phyloP scores from a whole-genome alignment of 345 rosid species.

The Odontarrhena argentea region DNA sequence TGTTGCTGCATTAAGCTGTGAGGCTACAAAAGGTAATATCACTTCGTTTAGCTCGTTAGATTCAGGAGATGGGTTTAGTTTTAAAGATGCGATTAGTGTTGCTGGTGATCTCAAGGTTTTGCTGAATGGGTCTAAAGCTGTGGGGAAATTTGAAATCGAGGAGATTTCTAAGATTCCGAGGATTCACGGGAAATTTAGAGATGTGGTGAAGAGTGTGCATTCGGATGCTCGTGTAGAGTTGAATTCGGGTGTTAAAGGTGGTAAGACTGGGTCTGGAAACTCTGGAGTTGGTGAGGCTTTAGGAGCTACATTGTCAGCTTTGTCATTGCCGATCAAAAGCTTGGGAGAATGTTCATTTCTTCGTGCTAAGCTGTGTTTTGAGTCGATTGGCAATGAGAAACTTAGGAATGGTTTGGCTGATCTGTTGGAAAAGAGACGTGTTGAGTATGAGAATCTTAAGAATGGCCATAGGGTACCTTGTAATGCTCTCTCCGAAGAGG shows the following conservation, averaged over 20 bases:
- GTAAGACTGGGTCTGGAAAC: conserved; percentile 39
- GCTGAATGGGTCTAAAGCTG: conserved; percentile 70
- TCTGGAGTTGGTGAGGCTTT: conserved; percentile 37
- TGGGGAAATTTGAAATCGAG: conserved; percentile 45
- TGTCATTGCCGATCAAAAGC: conserved; percentile 47
- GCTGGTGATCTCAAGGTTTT: conserved; percentile 75
- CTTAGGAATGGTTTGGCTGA: conserved; percentile 41
- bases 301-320: conserved; percentile 42
- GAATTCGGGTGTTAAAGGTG: conserved; percentile 52
- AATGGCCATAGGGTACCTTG: conserved; percentile 41
- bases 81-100: conserved; percentile 66
- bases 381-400: conserved; percentile 41
- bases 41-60: conserved; percentile 49
- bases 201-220: conserved; percentile 58
- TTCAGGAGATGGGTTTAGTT: conserved; percentile 68
- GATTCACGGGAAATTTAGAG: conserved; percentile 65
- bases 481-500: conserved; percentile 44
- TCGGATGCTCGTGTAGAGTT: conserved; percentile 50
- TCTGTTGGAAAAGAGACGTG: conserved; percentile 41
- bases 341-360: conserved; percentile 59
- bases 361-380: conserved; percentile 52
- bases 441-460: conserved; percentile 34
- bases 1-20: conserved; percentile 76
- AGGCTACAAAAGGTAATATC: conserved; percentile 58
- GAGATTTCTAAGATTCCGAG: conserved; percentile 53